Evolutionary conservation across 169 alveolate species (phyloP), one percentile per base, ranked within the genome.

Genomic region (Theileria sp.): DNA sequence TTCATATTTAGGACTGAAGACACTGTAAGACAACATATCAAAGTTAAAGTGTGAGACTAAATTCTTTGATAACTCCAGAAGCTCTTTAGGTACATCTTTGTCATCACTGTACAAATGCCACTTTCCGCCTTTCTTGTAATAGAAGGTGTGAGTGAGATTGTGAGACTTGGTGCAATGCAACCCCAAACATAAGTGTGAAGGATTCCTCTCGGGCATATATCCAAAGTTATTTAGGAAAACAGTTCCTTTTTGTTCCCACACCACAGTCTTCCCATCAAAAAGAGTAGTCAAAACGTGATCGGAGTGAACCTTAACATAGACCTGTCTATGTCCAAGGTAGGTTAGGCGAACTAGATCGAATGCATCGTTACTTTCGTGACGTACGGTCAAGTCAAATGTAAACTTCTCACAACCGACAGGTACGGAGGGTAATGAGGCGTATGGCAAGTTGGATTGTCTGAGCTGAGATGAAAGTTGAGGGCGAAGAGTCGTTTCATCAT

Each of bases 61-160:
- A 44, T 44, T 44, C 17, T 44, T 44, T 10, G 54, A 7, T 44
- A 44, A 13, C 54, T 44, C 54, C 12, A 13, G 17, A 44, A 44
- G 12, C 17, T 44, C 25, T 3, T 60, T 10, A 7, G 72, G 72
- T 38, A 64, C 23, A 6, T 19, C 49, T 8, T 64, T 17, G 13
- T 30, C 50, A 19, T n/a, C 19, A 8, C 21, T 23, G 50, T 64
- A 64, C 19, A 32, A 10, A 21, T 64, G 72, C 72, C 72, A 64
- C 4, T 3, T 21, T 7, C 50, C 32, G 3, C 19, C 51, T 21
- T 17, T 28, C 72, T 64, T 64, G 72, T 23, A 64, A 38, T 28
- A 64, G 49, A 64, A 64, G 28, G 51, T 64, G 72, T 64, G 25
- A 49, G n/a, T 23, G 25, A 64, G 54, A n/a, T 25, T 64, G 72